Percentiles rank a stretch among this genome's conserved stretches.
These are phyloP conservation scores for Phytophthora fragariae DNA, from an alignment of 352 stramenopile genomes.

Conservation along the genomic window DNA sequence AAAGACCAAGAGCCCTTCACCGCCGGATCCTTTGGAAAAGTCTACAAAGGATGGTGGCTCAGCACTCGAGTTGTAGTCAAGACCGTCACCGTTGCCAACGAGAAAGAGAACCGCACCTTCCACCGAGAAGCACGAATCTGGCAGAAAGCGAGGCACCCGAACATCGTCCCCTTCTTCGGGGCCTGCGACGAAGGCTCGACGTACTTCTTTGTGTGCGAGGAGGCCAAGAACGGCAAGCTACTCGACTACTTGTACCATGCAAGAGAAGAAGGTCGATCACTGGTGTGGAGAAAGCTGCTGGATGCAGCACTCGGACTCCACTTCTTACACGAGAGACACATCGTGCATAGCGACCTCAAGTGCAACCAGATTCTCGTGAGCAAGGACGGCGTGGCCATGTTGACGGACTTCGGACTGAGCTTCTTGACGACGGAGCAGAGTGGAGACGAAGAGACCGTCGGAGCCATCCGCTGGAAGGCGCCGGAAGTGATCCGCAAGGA, in stretches of 20 bases:
- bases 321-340: constrained; percentile 27
- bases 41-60: constrained; percentile 31
- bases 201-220: constrained; percentile 38
- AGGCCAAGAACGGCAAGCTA: constrained; percentile 30
- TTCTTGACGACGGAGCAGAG: constrained; percentile 24
- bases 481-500: constrained; percentile 26
- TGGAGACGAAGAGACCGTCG: constrained; percentile 15
- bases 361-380: constrained; percentile 35
- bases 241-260: constrained; percentile 23
- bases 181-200: constrained; percentile 29
- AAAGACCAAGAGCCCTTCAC: constrained; percentile 25
- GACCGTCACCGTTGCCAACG: constrained; percentile 12
- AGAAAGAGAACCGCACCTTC: constrained; percentile 29
- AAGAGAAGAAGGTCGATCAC: constrained; percentile 12
- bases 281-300: constrained; percentile 27
- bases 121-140: constrained; percentile 25
- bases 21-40: constrained; percentile 26
- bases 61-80: constrained; percentile 30
- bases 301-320: constrained; percentile 25
- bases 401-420: constrained; percentile 33
- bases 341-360: constrained; percentile 31
- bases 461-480: constrained; percentile 29
- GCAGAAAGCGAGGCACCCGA: constrained; percentile 26
- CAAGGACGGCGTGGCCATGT: constrained; percentile 27
- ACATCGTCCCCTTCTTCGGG: constrained; percentile 34